Evolutionary conservation across 2,329 filamentous ascomycete species (phyloP).

Genomic region (Colletotrichum cuscutae): DNA sequence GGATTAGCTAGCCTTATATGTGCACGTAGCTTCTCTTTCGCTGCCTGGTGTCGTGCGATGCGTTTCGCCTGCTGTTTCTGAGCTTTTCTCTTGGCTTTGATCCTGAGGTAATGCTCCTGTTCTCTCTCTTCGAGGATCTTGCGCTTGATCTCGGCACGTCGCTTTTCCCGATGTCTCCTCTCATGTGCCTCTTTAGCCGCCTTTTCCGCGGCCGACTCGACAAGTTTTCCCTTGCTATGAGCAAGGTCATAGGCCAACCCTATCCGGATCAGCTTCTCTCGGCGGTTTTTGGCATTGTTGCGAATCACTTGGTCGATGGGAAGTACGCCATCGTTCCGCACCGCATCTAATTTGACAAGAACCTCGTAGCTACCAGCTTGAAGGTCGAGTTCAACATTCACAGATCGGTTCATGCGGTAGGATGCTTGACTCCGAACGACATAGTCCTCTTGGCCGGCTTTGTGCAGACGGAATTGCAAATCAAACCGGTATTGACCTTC

Average conservation of each 20-base stretch:
- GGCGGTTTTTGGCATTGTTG: slow-evolving; percentile 66
- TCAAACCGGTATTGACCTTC: slow-evolving; percentile 66
- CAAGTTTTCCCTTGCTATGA: slow-evolving; percentile 69
- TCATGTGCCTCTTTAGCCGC: slow-evolving; percentile 56
- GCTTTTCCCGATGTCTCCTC: slow-evolving; percentile 52
- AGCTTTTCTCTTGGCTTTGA: slow-evolving; percentile 48
- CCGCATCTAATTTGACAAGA: slow-evolving; percentile 78
- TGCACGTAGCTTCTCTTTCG: slow-evolving; percentile 41
- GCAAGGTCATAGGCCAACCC: slow-evolving; percentile 77
- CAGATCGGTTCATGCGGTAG: slow-evolving; percentile 75
- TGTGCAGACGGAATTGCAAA: slow-evolving; percentile 65
- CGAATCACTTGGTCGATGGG: slow-evolving; percentile 75
- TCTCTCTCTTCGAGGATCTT: slow-evolving; percentile 56
- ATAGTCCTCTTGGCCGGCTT: slow-evolving; percentile 60
- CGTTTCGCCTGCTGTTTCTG: slow-evolving; percentile 42
- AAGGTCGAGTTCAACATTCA: slow-evolving; percentile 80
- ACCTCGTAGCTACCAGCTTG: slow-evolving; percentile 81
- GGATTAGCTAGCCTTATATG: not conserved
- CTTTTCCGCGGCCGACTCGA: slow-evolving; percentile 61
- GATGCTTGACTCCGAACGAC: slow-evolving; percentile 64
- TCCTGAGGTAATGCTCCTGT: slow-evolving; percentile 48
- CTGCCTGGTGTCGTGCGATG: slow-evolving; percentile 49
- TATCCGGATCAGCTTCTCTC: slow-evolving; percentile 80
- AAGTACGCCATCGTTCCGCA: slow-evolving; percentile 60
- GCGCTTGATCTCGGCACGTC: slow-evolving; percentile 47